Conservation (phyloP, 1,284 basidiomycete species). For the Ganoderma lingzhi region DNA sequence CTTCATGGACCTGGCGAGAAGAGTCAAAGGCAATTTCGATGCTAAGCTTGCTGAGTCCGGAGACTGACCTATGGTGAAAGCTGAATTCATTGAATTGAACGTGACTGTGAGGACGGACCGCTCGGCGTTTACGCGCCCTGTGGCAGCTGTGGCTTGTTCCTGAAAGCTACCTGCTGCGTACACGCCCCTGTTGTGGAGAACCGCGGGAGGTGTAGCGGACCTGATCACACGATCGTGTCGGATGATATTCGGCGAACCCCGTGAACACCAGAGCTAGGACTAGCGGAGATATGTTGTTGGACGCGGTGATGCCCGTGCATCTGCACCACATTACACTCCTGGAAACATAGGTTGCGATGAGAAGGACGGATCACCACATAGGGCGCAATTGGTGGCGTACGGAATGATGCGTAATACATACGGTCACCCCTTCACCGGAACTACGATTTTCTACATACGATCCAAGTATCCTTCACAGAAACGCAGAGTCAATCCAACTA, state of each 20-base stretch:
- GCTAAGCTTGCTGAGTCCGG: background rate
- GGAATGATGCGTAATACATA: constrained; percentile 4
- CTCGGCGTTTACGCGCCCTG: constrained; percentile 7
- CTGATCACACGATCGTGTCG: constrained; percentile 8
- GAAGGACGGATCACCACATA: constrained; percentile 1
- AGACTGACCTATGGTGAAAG: background rate
- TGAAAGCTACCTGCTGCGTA: background rate
- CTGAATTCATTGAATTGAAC: constrained; percentile 3
- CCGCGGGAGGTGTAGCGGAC: background rate
- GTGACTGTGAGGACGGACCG: constrained; percentile 3
- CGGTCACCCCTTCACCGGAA: background rate
- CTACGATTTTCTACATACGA: background rate
- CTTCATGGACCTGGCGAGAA: background rate
- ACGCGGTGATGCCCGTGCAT: background rate
- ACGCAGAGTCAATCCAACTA: constrained; percentile 36
- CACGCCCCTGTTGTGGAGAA: background rate
- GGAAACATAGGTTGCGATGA: constrained; percentile 6
- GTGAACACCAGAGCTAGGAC: background rate
- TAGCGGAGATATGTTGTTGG: background rate
- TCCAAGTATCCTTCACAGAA: constrained; percentile 27
- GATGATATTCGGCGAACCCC: constrained; percentile 1
- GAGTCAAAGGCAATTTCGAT: background rate
- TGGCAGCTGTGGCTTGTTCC: background rate
- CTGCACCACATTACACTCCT: background rate
- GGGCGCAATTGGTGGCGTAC: background rate